Conservation (phyloP, 2,329 filamentous ascomycete species). For the Trichoderma brevicompactum region DNA sequence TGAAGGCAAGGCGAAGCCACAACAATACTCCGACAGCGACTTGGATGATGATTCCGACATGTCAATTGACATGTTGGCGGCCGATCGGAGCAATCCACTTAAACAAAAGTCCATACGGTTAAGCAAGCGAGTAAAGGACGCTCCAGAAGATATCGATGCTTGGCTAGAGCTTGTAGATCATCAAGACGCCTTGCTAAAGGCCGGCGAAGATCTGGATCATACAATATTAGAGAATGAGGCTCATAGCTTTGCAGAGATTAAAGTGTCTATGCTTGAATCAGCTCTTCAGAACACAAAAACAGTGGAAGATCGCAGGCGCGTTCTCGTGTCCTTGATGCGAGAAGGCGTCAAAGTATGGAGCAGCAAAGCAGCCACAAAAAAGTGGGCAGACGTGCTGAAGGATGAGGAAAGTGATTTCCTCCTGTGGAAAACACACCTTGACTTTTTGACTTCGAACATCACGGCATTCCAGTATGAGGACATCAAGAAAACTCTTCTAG, state of each 20-base stretch:
- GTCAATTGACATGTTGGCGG: conserved; percentile 42
- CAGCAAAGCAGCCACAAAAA: conserved; percentile 59
- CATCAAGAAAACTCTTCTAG: conserved; percentile 62
- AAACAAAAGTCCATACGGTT: conserved; percentile 64
- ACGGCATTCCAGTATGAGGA: conserved; percentile 69
- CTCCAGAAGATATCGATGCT: conserved; percentile 67
- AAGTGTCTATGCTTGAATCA: conserved; percentile 77
- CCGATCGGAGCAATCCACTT: conserved; percentile 49
- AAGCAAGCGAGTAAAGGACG: conserved; percentile 63
- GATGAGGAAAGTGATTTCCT: conserved; percentile 47
- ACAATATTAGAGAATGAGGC: conserved; percentile 62
- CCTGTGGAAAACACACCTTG: conserved; percentile 75
- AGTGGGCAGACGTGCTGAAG: conserved; percentile 62
- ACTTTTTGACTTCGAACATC: conserved; percentile 73
- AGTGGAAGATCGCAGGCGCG: conserved; percentile 56
- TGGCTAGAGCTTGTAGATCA: conserved; percentile 83
- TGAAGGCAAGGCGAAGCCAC: conserved; percentile 62
- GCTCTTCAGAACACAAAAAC: conserved; percentile 64
- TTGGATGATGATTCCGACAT: conserved; percentile 54
- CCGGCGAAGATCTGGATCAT: conserved; percentile 50
- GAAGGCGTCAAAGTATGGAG: conserved; percentile 80
- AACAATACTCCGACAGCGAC: conserved; percentile 54
- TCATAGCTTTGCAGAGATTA: conserved; percentile 75
- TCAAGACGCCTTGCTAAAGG: conserved; percentile 69
- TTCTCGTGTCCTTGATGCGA: conserved; percentile 71